Base-by-base conservation (phyloP, 768 basidiomycete species). In the Mycena filopes region DNA sequence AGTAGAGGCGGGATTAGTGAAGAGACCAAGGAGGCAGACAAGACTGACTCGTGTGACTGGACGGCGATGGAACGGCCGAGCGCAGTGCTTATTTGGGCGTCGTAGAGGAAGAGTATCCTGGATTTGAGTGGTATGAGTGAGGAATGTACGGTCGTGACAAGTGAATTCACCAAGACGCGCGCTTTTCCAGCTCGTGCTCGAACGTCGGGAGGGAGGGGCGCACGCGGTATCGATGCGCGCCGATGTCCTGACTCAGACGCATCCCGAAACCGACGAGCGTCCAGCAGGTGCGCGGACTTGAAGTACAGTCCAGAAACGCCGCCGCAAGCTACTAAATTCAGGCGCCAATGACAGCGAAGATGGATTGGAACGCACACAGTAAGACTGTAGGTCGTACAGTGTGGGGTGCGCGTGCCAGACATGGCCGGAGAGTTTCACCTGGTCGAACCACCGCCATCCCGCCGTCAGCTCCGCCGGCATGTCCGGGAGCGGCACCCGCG, bases 151-250 rank as follows among this genome's bases (percentile, higher is more conserved):
- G n/a, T n/a, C n/a, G n/a, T n/a, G n/a, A n/a, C n/a, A n/a, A n/a
- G n/a, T n/a, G 1, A 26, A 54, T 84, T 0, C 21, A 60, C 87
- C 87, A 89, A 67, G 88, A 89, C 9, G 84, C 86, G n/a, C 88
- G 84, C 72, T 90, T 91, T 86, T 90, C 92, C 25, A 91, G 81
- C 73, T 95, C 92, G 54, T 88, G 83, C 66, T 93, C 89, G 31
- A 53, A 45, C 7, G 80, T 76, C 5, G 77, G 81, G 2, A 80
- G 80, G 15, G 74, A 71, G 63, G 73, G 29, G 71, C 67, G 18
- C 12, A 16, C n/a, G 71, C 62, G 55, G 73, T 82, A 74, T 56
- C 80, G 76, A 74, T 94, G 94, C 0, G 86, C 89, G 28, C 94
- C 88, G 43, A 92, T 84, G 65, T 95, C 93, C 72, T 93, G 66